Evolutionary conservation across 2,329 filamentous ascomycete genomes (phyloP).

Genomic region (Catunica adiposa): DNA sequence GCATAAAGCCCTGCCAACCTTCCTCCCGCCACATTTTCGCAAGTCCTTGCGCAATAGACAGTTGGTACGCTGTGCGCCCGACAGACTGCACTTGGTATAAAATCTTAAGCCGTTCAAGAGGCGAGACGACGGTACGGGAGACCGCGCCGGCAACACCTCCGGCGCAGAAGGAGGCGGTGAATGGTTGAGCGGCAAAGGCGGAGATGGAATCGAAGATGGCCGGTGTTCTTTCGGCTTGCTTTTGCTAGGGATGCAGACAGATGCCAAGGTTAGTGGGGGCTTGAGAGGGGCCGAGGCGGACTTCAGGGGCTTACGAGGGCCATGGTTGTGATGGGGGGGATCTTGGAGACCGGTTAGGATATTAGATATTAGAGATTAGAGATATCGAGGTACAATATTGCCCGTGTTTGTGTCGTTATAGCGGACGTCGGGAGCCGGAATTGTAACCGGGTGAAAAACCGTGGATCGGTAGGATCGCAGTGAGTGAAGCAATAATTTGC

Average conservation of each 20-base stretch:
- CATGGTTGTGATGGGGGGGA: background rate
- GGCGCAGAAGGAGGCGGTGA: constrained; percentile 81
- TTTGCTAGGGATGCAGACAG: background rate
- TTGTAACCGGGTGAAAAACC: too few species aligned
- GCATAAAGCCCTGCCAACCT: constrained; percentile 93
- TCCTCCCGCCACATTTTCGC: constrained; percentile 95
- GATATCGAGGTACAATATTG: background rate
- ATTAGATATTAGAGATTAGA: background rate
- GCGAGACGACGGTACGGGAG: constrained; percentile 93
- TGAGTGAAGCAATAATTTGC: too few species aligned
- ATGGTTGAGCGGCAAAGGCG: constrained; percentile 55
- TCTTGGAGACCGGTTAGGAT: background rate
- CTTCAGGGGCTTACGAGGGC: background rate
- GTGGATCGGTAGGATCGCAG: too few species aligned
- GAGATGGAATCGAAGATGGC: background rate
- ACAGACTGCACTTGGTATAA: constrained; percentile 91
- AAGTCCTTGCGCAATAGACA: constrained; percentile 77
- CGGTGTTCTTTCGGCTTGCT: constrained; percentile 3
- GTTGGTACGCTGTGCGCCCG: constrained; percentile 80
- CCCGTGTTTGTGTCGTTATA: too few species aligned
- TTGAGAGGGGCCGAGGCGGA: too few species aligned
- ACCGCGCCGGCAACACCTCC: constrained; percentile 90
- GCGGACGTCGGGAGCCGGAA: too few species aligned
- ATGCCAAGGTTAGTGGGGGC: background rate
- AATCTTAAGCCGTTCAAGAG: constrained; percentile 90